Conservation (phyloP, 371 early-diverging fungal species). For the Mortierella sp. region DNA sequence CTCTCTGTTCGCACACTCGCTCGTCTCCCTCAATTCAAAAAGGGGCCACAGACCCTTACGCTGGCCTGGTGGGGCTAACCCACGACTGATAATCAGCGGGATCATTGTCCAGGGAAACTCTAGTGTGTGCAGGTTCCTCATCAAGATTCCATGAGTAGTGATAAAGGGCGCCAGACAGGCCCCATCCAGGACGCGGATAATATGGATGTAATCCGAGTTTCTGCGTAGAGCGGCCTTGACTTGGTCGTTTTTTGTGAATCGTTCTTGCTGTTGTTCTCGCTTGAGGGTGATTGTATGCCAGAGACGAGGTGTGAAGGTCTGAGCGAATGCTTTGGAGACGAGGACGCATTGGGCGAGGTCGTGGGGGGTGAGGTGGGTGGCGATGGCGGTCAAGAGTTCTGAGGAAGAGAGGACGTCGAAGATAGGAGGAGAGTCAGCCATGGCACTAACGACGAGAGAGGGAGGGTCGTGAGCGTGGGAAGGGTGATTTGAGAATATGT, state of each 20-base stretch:
- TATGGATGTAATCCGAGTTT: background rate
- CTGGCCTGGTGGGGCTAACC: background rate
- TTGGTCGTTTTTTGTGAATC: background rate
- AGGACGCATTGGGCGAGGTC: constrained; percentile 15
- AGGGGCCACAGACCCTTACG: background rate
- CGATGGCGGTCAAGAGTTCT: background rate
- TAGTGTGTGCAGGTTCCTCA: background rate
- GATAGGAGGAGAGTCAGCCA: background rate
- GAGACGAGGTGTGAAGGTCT: constrained; percentile 10
- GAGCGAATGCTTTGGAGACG: constrained; percentile 2
- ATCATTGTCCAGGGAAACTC: background rate
- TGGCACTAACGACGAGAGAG: background rate
- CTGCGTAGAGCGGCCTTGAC: background rate
- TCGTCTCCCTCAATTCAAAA: background rate
- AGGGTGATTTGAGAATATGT: background rate
- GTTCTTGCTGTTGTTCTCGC: background rate
- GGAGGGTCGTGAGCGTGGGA: background rate
- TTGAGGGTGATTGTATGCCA: constrained; percentile 6
- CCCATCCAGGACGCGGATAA: background rate
- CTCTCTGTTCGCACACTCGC: background rate
- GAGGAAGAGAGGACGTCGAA: constrained; percentile 5
- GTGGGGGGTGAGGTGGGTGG: background rate
- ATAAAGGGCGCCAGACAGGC: background rate
- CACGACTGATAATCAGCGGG: background rate
- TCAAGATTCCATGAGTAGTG: background rate